Percentiles rank a stretch among this genome's conserved stretches.
These are phyloP conservation scores for Schizonepeta tenuifolia DNA, from an alignment of 257 asterid species.

Conservation along the genomic window DNA sequence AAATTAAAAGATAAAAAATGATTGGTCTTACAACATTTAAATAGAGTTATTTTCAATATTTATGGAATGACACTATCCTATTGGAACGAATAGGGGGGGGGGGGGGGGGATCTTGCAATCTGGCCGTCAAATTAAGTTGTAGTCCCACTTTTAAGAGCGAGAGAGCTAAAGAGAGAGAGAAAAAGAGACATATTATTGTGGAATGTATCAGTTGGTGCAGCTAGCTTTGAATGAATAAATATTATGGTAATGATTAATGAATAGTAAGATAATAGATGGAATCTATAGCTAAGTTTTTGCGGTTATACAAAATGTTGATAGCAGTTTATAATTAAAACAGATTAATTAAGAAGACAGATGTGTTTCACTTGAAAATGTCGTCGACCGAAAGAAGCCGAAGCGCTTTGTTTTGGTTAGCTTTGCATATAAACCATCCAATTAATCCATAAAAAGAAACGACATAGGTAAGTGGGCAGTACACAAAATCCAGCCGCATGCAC, in stretches of 20 bases:
- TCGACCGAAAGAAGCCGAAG: too few species aligned
- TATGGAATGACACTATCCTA: too few species aligned
- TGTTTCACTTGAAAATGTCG: slow-evolving; percentile 40
- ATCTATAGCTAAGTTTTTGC: neutral
- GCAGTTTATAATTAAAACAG: neutral
- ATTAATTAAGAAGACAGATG: slow-evolving; percentile 35
- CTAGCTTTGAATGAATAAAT: slow-evolving; percentile 1
- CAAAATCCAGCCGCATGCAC: slow-evolving; percentile 40
- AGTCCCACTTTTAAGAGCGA: too few species aligned
- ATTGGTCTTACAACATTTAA: too few species aligned
- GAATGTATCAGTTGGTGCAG: slow-evolving; percentile 27
- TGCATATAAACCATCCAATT: slow-evolving; percentile 50
- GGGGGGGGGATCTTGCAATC: too few species aligned
- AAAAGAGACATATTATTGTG: too few species aligned
- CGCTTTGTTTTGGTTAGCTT: too few species aligned
- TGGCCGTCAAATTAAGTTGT: too few species aligned
- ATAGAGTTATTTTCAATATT: too few species aligned
- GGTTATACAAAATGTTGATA: neutral
- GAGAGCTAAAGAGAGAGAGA: too few species aligned
- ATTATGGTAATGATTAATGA: slow-evolving; percentile 12
- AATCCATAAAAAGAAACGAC: slow-evolving; percentile 38
- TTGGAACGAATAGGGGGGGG: too few species aligned
- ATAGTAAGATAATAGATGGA: slow-evolving; percentile 23
- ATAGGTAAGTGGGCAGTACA: slow-evolving; percentile 50
- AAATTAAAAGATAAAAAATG: too few species aligned